Conservation (phyloP, 306 rosid species). For the Cucumis hystrix region DNA sequence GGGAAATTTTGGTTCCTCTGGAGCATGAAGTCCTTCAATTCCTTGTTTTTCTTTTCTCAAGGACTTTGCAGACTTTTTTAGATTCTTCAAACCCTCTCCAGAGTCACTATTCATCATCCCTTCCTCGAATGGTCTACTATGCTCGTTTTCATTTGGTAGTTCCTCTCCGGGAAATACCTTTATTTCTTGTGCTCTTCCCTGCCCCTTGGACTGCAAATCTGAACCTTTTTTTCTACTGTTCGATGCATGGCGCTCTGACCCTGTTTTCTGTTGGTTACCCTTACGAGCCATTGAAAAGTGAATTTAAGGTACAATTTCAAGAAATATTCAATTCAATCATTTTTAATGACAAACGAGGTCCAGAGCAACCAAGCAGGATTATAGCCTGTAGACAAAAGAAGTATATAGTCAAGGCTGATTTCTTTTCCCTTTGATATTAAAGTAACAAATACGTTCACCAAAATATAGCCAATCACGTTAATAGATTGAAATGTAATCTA, state of each 20-base stretch:
- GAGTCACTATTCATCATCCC: conserved; percentile 17
- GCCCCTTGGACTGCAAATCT: conserved; percentile 35
- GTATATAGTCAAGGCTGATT: background rate
- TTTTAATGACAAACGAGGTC: background rate
- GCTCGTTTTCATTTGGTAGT: conserved; percentile 25
- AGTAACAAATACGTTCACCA: background rate
- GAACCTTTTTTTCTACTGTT: conserved; percentile 34
- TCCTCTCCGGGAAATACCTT: conserved; percentile 60
- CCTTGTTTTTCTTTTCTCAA: conserved; percentile 51
- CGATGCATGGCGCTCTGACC: conserved; percentile 36
- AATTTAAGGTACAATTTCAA: conserved; percentile 6
- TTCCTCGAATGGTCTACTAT: conserved; percentile 20
- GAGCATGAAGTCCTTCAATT: conserved; percentile 15
- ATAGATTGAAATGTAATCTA: background rate
- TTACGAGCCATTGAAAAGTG: conserved; percentile 65
- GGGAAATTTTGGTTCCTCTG: conserved; percentile 21
- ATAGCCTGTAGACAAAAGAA: background rate
- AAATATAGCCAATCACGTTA: background rate
- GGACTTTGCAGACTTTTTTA: conserved; percentile 19
- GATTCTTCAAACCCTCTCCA: conserved; percentile 26
- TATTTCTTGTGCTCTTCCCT: conserved; percentile 29
- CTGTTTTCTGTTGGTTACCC: conserved; percentile 81
- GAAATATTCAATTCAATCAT: conserved; percentile 14
- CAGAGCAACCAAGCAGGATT: background rate
- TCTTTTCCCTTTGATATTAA: background rate